These are phyloP conservation scores for Collariella sp. DNA, from an alignment of 495 filamentous ascomycete species.

Conservation along the genomic window DNA sequence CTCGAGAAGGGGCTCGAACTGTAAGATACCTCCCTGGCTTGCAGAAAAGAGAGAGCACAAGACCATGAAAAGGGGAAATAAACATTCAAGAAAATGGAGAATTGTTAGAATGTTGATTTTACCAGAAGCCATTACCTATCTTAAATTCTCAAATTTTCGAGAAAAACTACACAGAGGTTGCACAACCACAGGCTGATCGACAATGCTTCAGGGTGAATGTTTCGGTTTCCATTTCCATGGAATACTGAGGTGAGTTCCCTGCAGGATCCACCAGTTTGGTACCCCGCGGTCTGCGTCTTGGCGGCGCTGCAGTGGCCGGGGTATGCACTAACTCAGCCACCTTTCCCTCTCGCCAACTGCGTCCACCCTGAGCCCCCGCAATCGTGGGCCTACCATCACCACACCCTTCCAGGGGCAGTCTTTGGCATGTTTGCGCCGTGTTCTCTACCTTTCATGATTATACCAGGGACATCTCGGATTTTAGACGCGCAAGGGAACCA, in stretches of 20 bases:
- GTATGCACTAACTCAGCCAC: not conserved
- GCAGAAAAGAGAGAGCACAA: no score
- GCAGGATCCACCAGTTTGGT: not conserved
- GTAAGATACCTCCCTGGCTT: no score
- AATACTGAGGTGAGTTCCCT: not conserved
- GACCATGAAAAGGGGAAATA: no score
- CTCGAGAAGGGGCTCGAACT: not conserved
- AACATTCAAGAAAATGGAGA: no score
- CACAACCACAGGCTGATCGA: no score
- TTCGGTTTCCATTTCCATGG: no score
- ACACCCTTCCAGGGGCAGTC: not conserved
- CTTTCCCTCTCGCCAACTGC: conserved; percentile 9
- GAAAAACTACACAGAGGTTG: no score
- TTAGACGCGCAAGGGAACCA: conserved; percentile 28
- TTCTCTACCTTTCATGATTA: conserved; percentile 21
- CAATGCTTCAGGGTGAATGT: no score
- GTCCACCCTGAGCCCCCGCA: not conserved
- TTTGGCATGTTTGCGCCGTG: conserved; percentile 7
- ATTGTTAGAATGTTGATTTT: no score
- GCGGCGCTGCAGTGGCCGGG: not conserved
- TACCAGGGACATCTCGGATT: not conserved
- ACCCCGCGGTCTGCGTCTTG: not conserved
- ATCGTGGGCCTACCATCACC: not conserved
- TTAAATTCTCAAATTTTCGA: no score
- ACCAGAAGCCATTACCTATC: no score